phyloP scores from a whole-genome alignment of 2,329 filamentous ascomycete genomes.

The Metarhizium anisopliae region DNA sequence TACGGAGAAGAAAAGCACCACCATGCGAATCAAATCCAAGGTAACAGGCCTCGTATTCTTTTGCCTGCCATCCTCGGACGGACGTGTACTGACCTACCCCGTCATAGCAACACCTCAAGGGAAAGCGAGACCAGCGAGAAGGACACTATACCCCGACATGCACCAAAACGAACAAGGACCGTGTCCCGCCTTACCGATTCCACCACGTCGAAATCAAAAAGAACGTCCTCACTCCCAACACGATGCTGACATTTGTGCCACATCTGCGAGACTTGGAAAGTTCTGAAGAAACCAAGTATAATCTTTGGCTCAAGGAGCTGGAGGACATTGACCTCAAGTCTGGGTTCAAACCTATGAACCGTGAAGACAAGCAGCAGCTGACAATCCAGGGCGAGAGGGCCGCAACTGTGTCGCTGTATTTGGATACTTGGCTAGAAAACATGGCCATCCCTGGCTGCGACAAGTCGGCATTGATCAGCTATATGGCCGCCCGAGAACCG shows the following conservation, averaged over 20 bases:
- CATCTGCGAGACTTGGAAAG: constrained; percentile 48
- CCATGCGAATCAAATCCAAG: constrained; percentile 44
- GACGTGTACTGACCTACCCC: not conserved
- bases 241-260: constrained; percentile 51
- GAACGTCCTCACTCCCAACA: constrained; percentile 51
- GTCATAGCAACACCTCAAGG: constrained; percentile 33
- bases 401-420: constrained; percentile 40
- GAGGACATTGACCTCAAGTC: constrained; percentile 49
- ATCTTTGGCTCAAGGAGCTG: constrained; percentile 47
- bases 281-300: constrained; percentile 46
- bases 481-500: constrained; percentile 40
- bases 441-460: constrained; percentile 42
- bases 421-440: constrained; percentile 43
- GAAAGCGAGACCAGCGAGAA: constrained; percentile 36
- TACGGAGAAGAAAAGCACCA: constrained; percentile 26
- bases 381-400: constrained; percentile 43
- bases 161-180: constrained; percentile 39
- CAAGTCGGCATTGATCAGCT: constrained; percentile 42
- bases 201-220: constrained; percentile 52
- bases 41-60: constrained; percentile 15
- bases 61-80: not conserved
- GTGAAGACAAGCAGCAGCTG: constrained; percentile 39
- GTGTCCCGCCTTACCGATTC: constrained; percentile 50
- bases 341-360: constrained; percentile 45
- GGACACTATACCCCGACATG: constrained; percentile 31